These are phyloP conservation scores for Globisporangium polare DNA, from an alignment of 352 stramenopile species.

Conservation along the genomic window DNA sequence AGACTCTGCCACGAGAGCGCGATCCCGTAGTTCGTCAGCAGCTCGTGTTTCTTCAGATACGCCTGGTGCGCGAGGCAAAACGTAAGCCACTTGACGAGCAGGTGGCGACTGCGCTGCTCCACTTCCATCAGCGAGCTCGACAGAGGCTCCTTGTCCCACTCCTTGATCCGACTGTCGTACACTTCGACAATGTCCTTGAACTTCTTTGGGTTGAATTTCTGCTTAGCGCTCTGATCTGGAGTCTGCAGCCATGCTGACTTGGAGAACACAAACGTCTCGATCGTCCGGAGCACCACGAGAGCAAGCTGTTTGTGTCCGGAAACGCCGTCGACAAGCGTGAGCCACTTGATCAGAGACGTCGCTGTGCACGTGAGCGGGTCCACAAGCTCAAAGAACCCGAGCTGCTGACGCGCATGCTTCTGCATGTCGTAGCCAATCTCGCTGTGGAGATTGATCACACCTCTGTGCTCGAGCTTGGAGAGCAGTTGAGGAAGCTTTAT, in stretches of 20 bases:
- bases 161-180: neutral
- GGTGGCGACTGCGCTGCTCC: conserved; percentile 32
- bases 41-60: neutral
- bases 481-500: neutral
- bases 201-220: conserved; percentile 2
- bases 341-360: neutral
- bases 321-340: neutral
- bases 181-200: neutral
- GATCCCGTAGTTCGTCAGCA: conserved; percentile 29
- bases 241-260: neutral
- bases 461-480: neutral
- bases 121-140: conserved; percentile 17
- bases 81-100: conserved; percentile 41
- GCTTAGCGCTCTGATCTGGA: neutral
- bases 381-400: neutral
- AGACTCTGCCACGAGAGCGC: conserved; percentile 34
- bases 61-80: conserved; percentile 9
- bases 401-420: neutral
- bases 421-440: neutral
- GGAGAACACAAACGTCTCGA: neutral
- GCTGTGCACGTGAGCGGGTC: neutral
- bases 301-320: neutral
- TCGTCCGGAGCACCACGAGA: neutral
- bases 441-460: neutral
- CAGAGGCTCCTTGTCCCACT: neutral